Percentiles rank a stretch among this genome's conserved stretches.
Conservation (phyloP, 75 land plant genomes). For the Azolla pinnata region DNA sequence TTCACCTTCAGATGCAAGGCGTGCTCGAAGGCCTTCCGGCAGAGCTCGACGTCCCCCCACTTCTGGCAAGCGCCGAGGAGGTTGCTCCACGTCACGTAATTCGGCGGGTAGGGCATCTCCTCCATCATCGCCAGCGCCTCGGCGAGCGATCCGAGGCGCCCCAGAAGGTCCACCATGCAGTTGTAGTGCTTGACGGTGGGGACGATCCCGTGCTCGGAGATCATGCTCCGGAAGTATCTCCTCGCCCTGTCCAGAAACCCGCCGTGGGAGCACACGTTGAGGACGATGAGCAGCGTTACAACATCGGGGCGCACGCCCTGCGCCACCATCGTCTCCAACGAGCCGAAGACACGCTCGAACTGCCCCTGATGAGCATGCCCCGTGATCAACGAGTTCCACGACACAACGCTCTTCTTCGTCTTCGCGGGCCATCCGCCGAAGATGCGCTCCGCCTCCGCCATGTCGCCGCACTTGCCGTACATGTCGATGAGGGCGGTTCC, state of each 20-base stretch:
- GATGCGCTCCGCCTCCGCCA: no score
- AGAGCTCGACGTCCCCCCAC: background rate
- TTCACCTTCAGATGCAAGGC: no score
- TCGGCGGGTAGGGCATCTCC: background rate
- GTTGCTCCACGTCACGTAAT: background rate
- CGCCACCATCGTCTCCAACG: no score
- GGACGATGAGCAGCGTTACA: no score
- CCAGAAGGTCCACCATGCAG: slow-evolving; percentile 1
- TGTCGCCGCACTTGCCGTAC: no score
- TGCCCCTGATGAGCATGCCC: no score
- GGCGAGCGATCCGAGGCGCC: background rate
- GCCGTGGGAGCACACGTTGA: background rate
- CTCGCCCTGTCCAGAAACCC: background rate
- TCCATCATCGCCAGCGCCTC: background rate
- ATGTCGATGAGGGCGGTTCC: no score
- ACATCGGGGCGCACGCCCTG: no score
- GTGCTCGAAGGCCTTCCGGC: background rate
- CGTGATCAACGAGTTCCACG: no score
- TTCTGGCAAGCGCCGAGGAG: background rate
- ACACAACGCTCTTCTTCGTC: no score
- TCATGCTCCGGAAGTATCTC: background rate
- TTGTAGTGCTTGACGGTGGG: background rate
- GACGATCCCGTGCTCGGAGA: background rate
- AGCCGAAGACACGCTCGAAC: no score
- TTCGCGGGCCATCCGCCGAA: no score